Evolutionary conservation across 1,284 basidiomycete genomes (phyloP).

Genomic region (Pascua sp.): DNA sequence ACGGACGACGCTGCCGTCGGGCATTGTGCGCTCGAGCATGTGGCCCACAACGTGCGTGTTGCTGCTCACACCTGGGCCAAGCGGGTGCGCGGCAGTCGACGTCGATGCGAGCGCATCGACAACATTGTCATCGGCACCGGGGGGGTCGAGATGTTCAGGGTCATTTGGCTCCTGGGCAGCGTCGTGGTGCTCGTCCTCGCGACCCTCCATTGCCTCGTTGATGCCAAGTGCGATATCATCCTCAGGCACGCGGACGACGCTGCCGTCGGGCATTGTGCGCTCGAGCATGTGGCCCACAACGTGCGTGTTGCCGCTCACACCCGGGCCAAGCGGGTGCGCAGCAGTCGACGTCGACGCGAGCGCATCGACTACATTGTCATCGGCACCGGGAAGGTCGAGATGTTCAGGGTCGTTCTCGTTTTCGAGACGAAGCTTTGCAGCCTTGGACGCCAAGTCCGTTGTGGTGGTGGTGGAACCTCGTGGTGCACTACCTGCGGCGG

Average conservation of each 20-base stretch:
- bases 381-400: neutral
- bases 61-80: conserved; percentile 46
- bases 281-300: conserved; percentile 41
- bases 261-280: conserved; percentile 35
- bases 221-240: conserved; percentile 25
- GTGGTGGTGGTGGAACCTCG: neutral
- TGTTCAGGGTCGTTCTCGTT: neutral
- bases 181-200: neutral
- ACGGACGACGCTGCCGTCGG: conserved; percentile 30
- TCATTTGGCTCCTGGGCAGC: no score
- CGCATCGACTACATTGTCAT: conserved; percentile 23
- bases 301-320: conserved; percentile 39
- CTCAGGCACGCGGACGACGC: conserved; percentile 38
- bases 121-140: conserved; percentile 5
- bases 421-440: no score
- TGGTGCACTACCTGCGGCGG: neutral
- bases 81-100: conserved; percentile 22
- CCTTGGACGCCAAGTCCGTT: neutral
- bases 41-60: conserved; percentile 40
- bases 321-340: conserved; percentile 43
- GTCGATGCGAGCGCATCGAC: conserved; percentile 32
- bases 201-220: neutral
- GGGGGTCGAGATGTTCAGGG: neutral
- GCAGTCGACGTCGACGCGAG: conserved; percentile 23
- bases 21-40: conserved; percentile 39